Evolutionary conservation across 306 rosid genomes (phyloP), one percentile per base, ranked within the genome.

Genomic region (Cicer cuneatum): DNA sequence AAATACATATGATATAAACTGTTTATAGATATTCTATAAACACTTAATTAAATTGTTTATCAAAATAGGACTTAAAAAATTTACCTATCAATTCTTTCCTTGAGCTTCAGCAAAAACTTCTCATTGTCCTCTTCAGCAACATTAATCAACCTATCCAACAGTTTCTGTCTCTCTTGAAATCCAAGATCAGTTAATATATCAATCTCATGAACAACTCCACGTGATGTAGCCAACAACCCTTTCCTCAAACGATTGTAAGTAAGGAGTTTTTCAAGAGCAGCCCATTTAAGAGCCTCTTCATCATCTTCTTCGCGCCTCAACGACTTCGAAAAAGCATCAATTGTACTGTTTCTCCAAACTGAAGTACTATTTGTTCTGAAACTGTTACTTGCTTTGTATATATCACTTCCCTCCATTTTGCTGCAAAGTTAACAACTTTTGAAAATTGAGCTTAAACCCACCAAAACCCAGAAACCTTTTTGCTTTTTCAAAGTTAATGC

Each of bases 231-330:
- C 54, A 93, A 57, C 73, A 93, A 63, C 0, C 96, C 96, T 82
- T 80, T 93, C 72, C 80, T 87, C 45, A 93, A 58, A 51, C 96
- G 96, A 57, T 58, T 76, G 71, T 85, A 89, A n/a, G 96, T 90
- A 2, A 95, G 98, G 8, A 93, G 96, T 71, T 79, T 89, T 64
- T 93, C 89, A 8, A 93, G 79, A 0, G 91, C 91, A 53, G 91
- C 90, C 96, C 96, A 89, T 69, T 84, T 86, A 8, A 93, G 89
- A 82, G 94, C 95, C 57, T 78, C 89, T 85, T 89, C 96, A 47
- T 90, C 96, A 0, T 90, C 84, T 49, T 86, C 91, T 9, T 79
- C 77, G 4, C n/a, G 49, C 0, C 66, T 67, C 0, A 76, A 61
- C 11, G 96, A 88, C 16, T 74, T 81, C 0, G 92, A 82, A 62